These are phyloP conservation scores for Claviceps spartinae DNA, from an alignment of 2,329 filamentous ascomycete genomes.

Conservation along the genomic window DNA sequence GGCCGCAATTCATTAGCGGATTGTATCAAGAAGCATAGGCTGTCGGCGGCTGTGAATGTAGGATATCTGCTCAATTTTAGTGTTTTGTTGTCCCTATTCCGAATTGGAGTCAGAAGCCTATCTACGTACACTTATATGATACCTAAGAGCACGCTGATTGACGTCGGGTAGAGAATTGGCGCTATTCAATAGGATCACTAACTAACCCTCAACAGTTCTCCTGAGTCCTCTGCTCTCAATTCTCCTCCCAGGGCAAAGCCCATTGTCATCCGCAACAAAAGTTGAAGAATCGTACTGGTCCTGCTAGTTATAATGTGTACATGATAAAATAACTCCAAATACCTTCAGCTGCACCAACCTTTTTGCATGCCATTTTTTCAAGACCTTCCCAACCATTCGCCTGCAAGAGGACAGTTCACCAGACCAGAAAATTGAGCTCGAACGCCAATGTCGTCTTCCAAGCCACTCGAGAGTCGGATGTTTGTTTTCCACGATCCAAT, in stretches of 20 bases:
- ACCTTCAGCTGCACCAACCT: too few species aligned
- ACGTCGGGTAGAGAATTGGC: too few species aligned
- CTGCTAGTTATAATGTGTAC: not conserved
- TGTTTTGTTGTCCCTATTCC: not conserved
- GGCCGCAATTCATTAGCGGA: not conserved
- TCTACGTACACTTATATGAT: too few species aligned
- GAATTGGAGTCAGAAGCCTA: too few species aligned
- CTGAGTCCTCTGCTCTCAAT: too few species aligned
- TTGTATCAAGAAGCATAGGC: not conserved
- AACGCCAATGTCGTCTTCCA: conserved; percentile 76
- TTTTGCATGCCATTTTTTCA: conserved; percentile 33
- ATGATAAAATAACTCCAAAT: too few species aligned
- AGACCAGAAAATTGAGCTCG: conserved; percentile 57
- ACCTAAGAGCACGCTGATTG: too few species aligned
- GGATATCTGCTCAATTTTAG: not conserved
- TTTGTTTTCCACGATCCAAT: conserved; percentile 72
- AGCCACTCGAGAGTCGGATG: conserved; percentile 58
- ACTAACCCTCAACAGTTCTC: too few species aligned
- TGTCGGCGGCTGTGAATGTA: not conserved
- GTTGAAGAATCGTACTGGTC: not conserved
- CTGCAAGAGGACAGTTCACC: conserved; percentile 87
- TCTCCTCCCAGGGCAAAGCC: too few species aligned
- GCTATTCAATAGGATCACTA: too few species aligned
- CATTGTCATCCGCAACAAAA: not conserved
- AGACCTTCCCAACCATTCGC: conserved; percentile 83